Evolutionary conservation across 176 grass and related monocot species (phyloP), one percentile per base, ranked within the genome.

Genomic region (Saccharum spontaneum): DNA sequence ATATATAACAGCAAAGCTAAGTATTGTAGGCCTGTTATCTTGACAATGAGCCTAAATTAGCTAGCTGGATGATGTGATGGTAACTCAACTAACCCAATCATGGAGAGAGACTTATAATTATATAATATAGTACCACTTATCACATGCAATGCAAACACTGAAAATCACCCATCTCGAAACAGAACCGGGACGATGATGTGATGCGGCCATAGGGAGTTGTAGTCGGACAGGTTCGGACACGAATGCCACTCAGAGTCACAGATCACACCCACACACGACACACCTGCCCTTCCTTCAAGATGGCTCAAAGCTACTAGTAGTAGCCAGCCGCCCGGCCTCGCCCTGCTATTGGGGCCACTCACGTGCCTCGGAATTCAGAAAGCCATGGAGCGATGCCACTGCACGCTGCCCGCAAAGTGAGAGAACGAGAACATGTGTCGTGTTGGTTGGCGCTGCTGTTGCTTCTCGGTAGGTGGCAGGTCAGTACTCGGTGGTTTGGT

Each of bases 391-490:
- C 6, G 43, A 34, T 48, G 17, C 18, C 26, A 45, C 6, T 8
- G 3, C 26, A 30, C 48, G 48, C 14, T 50, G 49, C 49, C 16
- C 49, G 48, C 48, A 52, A 6, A 6, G 16, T 18, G 49, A 52
- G 15, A 50, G 14, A 46, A 67, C 22, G 52, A 55, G 17, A 7
- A 59, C 66, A 82, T 59, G 79, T 71, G 79, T 59, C 22, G 49
- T 30, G 80, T 43, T 60, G 67, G 80, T 59, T 82, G 80, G 50
- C 49, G 48, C 9, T 20, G 80, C 80, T 71, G 80, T 82, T 82
- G 80, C 80, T 55, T n/a, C 67, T 82, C 15, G 80, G 80, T 82
- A 30, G 67, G 67, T 82, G 67, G 79, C 67, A 71, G 48, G 79
- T 82, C 79, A 41, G 48, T 26, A 26, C 39, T 45, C 40, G 1